Evolutionary conservation across 192 early-diverging fungal genomes (phyloP).

Genomic region (Coemansia sp.): DNA sequence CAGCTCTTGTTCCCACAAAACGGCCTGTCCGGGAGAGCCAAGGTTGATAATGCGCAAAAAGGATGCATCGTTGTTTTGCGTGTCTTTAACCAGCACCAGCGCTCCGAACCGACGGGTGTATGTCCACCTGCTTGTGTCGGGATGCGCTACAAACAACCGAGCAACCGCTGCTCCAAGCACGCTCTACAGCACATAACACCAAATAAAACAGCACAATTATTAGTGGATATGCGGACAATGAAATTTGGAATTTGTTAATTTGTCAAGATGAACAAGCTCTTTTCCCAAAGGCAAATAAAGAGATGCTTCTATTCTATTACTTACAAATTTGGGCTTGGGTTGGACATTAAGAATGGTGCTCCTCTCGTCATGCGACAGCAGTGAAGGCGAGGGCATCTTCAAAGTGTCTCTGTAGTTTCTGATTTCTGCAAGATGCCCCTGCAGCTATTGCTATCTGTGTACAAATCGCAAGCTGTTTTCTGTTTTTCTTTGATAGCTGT

Average conservation of each 20-base stretch:
- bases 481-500: too few species aligned
- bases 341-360: constrained; percentile 62
- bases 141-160: constrained; percentile 70
- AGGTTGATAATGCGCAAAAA: constrained; percentile 72
- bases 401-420: not conserved
- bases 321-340: constrained; percentile 60
- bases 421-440: too few species aligned
- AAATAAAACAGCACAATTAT: not conserved
- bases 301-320: not conserved
- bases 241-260: not conserved
- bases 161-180: constrained; percentile 76
- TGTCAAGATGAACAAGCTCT: not conserved
- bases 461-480: too few species aligned
- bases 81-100: constrained; percentile 65
- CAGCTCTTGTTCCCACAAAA: constrained; percentile 81
- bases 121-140: constrained; percentile 65
- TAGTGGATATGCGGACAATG: not conserved
- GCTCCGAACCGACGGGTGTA: constrained; percentile 72
- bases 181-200: constrained; percentile 57
- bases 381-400: constrained; percentile 63
- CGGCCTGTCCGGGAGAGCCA: constrained; percentile 48
- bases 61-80: constrained; percentile 60
- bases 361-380: constrained; percentile 66
- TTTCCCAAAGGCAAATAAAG: not conserved
- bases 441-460: not conserved